These are phyloP conservation scores for Flaveria bidentis DNA, from an alignment of 129 eudicot genomes.

Conservation along the genomic window DNA sequence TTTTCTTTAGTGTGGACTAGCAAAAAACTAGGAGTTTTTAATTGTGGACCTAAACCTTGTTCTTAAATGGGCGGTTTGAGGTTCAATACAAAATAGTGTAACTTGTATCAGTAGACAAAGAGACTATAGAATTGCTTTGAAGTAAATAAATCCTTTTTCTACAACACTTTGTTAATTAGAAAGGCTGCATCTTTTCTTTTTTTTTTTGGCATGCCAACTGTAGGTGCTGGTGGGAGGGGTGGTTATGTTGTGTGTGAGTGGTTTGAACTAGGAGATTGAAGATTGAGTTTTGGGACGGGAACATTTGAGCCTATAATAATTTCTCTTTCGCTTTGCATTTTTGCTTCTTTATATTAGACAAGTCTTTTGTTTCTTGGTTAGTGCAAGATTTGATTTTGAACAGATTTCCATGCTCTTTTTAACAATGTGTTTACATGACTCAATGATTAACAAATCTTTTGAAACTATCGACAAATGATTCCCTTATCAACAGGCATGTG, in stretches of 20 bases:
- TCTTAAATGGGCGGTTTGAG: slow-evolving; percentile 10
- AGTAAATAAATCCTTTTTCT: background rate
- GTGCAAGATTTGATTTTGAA: slow-evolving; percentile 12
- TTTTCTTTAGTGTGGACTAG: background rate
- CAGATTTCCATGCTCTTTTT: slow-evolving; percentile 16
- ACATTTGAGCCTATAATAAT: background rate
- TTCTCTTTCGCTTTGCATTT: background rate
- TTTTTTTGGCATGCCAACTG: background rate
- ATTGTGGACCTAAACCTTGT: slow-evolving; percentile 14
- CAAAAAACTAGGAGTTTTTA: background rate
- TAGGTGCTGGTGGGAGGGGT: slow-evolving; percentile 1
- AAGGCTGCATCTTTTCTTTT: background rate
- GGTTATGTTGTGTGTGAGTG: background rate
- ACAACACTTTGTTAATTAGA: background rate
- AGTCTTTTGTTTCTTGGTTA: background rate
- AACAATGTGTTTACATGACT: background rate
- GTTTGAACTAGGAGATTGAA: background rate
- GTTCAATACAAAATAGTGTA: background rate
- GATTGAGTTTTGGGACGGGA: background rate
- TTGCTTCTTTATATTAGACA: background rate
- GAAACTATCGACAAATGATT: background rate
- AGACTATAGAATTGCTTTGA: slow-evolving; percentile 7
- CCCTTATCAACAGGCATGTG: background rate
- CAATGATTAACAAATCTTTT: background rate
- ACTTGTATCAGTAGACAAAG: background rate